These are phyloP conservation scores for Camellia lanceoleosa DNA, from an alignment of 148 eudicot species.

Conservation along the genomic window DNA sequence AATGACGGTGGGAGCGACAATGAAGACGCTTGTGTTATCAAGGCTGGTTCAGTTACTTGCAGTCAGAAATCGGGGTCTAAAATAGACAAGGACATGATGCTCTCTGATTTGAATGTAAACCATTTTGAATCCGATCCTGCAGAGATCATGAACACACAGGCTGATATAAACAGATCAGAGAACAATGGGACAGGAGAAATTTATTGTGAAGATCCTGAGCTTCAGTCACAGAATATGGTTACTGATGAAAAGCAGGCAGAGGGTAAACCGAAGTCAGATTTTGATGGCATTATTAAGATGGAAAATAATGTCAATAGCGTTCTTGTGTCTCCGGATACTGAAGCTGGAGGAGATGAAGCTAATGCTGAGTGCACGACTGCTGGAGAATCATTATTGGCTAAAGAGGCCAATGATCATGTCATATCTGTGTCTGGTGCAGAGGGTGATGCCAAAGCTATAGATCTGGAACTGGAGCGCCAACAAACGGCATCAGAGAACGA, in stretches of 20 bases:
- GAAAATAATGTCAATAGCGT: constrained; percentile 17
- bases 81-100: constrained; percentile 46
- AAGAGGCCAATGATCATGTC: constrained; percentile 3
- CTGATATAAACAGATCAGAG: constrained; percentile 28
- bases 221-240: constrained; percentile 17
- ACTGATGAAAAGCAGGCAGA: constrained; percentile 25
- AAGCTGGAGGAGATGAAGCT: constrained; percentile 13
- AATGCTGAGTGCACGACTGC: constrained; percentile 8
- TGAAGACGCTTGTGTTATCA: constrained; percentile 60
- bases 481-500: constrained; percentile 16
- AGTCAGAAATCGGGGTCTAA: constrained; percentile 48
- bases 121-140: constrained; percentile 31
- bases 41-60: constrained; percentile 45
- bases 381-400: constrained; percentile 15
- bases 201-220: constrained; percentile 25
- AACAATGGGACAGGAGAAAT: constrained; percentile 21
- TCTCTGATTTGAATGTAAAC: constrained; percentile 27
- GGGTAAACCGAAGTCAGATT: constrained; percentile 16
- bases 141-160: constrained; percentile 20
- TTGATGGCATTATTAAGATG: constrained; percentile 26
- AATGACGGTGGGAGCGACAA: constrained; percentile 58
- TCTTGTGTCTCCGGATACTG: constrained; percentile 12
- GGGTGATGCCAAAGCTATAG: constrained; percentile 15
- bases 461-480: constrained; percentile 17
- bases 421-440: constrained; percentile 11